phyloP scores from a whole-genome alignment of 1,284 basidiomycete species.

The Fomitiporia mediterranea region DNA sequence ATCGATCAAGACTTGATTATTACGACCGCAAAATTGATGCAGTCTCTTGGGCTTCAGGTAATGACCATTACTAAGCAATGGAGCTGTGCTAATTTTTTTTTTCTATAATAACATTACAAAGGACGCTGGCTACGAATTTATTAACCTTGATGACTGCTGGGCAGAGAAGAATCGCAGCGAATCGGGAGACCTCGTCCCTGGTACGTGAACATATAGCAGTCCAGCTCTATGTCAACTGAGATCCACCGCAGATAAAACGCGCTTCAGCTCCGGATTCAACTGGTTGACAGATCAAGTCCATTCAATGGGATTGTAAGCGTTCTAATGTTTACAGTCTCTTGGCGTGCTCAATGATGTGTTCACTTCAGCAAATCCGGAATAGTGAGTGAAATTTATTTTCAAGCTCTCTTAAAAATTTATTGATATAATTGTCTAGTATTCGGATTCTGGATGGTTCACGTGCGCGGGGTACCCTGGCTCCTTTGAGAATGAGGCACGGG shows the following conservation, averaged over 20 bases:
- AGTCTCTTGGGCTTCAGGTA: conserved; percentile 33
- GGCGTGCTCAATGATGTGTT: conserved; percentile 43
- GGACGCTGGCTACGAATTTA: conserved; percentile 49
- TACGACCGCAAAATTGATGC: conserved; percentile 32
- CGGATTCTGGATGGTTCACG: conserved; percentile 51
- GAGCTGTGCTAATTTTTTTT: background rate
- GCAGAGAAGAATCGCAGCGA: conserved; percentile 45
- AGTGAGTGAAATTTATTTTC: too few relatives aligned
- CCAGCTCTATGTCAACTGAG: too few relatives aligned
- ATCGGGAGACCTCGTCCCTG: conserved; percentile 44
- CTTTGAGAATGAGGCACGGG: conserved; percentile 44
- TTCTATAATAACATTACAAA: too few relatives aligned
- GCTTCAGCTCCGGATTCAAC: conserved; percentile 43
- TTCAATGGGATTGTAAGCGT: conserved; percentile 38
- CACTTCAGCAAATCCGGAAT: conserved; percentile 23
- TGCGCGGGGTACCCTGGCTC: conserved; percentile 49
- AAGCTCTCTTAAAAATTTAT: too few relatives aligned
- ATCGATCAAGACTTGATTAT: conserved; percentile 35
- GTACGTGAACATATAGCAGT: conserved; percentile 23
- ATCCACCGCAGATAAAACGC: conserved; percentile 33
- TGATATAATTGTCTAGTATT: too few relatives aligned
- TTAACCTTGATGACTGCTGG: conserved; percentile 59
- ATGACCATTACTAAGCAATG: background rate
- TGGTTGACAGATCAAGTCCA: conserved; percentile 42
- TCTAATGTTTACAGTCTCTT: conserved; percentile 19